Evolutionary conservation across 2,329 filamentous ascomycete genomes (phyloP).

Genomic region (Fusarium sp.): DNA sequence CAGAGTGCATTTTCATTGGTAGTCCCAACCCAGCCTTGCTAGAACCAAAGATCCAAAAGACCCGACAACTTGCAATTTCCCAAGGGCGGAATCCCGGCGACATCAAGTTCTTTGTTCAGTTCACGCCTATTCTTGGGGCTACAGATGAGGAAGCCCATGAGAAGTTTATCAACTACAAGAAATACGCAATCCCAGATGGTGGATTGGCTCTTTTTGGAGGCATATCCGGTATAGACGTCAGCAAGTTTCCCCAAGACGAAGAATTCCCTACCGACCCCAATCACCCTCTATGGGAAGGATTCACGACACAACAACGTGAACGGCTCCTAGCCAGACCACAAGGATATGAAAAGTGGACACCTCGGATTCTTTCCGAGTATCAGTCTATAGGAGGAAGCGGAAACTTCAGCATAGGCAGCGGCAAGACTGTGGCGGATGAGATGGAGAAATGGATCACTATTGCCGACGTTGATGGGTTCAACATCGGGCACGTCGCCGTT

Average conservation of each 20-base stretch:
- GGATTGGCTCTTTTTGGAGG: constrained; percentile 62
- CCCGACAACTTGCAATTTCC: constrained; percentile 55
- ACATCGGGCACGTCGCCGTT: constrained; percentile 26
- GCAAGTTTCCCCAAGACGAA: constrained; percentile 57
- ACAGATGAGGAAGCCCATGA: constrained; percentile 61
- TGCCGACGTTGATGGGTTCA: constrained; percentile 33
- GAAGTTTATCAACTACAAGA: constrained; percentile 58
- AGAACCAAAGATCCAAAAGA: constrained; percentile 57
- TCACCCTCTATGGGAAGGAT: constrained; percentile 32
- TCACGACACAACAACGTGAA: constrained; percentile 44
- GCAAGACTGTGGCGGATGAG: constrained; percentile 32
- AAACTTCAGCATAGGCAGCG: constrained; percentile 20
- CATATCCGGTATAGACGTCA: constrained; percentile 62
- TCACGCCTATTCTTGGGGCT: constrained; percentile 60
- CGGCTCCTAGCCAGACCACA: not conserved
- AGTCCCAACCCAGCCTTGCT: constrained; percentile 60
- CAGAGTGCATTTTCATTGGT: constrained; percentile 59
- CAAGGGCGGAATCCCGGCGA: constrained; percentile 56
- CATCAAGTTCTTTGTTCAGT: constrained; percentile 62
- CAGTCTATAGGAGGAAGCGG: constrained; percentile 62
- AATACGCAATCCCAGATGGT: constrained; percentile 62
- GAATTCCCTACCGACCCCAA: constrained; percentile 56
- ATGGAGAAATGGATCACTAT: constrained; percentile 33
- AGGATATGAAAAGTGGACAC: constrained; percentile 65
- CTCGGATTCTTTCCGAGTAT: constrained; percentile 69